Evolutionary conservation across 371 early-diverging fungal genomes (phyloP).

Genomic region (Circinella umbellata): DNA sequence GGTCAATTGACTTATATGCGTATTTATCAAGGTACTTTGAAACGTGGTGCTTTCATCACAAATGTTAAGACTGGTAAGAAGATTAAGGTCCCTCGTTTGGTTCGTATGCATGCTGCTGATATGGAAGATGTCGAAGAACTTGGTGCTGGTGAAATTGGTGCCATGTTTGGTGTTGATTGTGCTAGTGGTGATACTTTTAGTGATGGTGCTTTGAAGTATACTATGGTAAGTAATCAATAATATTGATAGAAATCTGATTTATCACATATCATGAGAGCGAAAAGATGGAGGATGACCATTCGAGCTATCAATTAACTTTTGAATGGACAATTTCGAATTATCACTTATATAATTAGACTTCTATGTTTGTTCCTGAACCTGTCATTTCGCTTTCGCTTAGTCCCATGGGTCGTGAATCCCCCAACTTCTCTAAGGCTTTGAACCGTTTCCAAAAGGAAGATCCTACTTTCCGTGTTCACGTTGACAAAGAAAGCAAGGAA

Average conservation of each 20-base stretch:
- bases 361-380: conserved; percentile 97
- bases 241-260: not conserved
- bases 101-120: conserved; percentile 98
- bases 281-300: too few relatives aligned
- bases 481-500: conserved; percentile 93
- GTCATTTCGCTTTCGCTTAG: conserved; percentile 93
- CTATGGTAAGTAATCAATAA: conserved; percentile 68
- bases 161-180: conserved; percentile 98
- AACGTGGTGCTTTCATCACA: conserved; percentile 85
- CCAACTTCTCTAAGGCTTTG: conserved; percentile 95
- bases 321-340: too few relatives aligned
- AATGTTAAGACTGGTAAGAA: conserved; percentile 93
- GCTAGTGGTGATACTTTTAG: conserved; percentile 98
- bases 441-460: conserved; percentile 97
- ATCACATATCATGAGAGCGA: too few relatives aligned
- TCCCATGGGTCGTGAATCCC: conserved; percentile 89
- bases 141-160: conserved; percentile 97
- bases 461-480: conserved; percentile 96
- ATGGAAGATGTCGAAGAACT: conserved; percentile 97
- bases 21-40: conserved; percentile 93
- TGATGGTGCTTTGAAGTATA: conserved; percentile 80
- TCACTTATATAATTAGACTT: conserved; percentile 54
- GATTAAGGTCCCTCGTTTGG: conserved; percentile 94
- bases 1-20: conserved; percentile 97
- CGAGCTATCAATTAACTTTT: too few relatives aligned